Evolutionary conservation across 2,329 filamentous ascomycete species (phyloP).

Genomic region (Neofusicoccum ribis): DNA sequence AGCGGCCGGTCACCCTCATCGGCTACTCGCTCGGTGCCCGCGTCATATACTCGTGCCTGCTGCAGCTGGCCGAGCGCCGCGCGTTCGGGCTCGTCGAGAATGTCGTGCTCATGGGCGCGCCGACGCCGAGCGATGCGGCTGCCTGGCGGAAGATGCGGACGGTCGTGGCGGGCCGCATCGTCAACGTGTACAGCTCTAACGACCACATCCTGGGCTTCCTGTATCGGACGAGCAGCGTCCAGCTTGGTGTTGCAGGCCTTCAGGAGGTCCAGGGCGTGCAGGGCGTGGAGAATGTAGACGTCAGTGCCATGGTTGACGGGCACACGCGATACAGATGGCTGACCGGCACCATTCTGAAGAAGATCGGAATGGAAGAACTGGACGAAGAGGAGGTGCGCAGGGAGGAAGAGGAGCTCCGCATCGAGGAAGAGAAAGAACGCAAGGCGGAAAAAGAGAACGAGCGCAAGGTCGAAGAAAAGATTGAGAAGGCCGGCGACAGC

Average conservation of each 20-base stretch:
- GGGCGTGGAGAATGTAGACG: constrained; percentile 62
- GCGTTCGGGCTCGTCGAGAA: constrained; percentile 84
- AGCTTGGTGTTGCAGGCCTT: constrained; percentile 80
- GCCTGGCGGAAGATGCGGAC: constrained; percentile 77
- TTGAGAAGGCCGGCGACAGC: neutral
- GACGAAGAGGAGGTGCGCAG: constrained; percentile 48
- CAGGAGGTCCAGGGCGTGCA: constrained; percentile 69
- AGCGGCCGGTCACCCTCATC: constrained; percentile 75
- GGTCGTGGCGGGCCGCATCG: constrained; percentile 77
- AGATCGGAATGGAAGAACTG: constrained; percentile 56
- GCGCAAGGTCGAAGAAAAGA: constrained; percentile 27
- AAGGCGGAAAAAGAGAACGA: constrained; percentile 41
- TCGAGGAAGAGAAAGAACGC: constrained; percentile 47
- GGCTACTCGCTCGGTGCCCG: constrained; percentile 81
- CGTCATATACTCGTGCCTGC: constrained; percentile 80
- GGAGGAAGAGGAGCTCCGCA: constrained; percentile 46
- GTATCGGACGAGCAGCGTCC: constrained; percentile 80
- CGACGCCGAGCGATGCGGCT: constrained; percentile 68
- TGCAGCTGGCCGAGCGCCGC: constrained; percentile 71
- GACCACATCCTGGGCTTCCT: constrained; percentile 86
- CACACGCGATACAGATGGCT: constrained; percentile 54
- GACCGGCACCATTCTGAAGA: constrained; percentile 52
- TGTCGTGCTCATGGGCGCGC: constrained; percentile 79
- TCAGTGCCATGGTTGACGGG: constrained; percentile 52
- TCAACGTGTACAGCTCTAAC: constrained; percentile 86